Evolutionary conservation across 768 basidiomycete genomes (phyloP), one percentile per base, ranked within the genome.

Genomic region (Suillus subalutaceus): DNA sequence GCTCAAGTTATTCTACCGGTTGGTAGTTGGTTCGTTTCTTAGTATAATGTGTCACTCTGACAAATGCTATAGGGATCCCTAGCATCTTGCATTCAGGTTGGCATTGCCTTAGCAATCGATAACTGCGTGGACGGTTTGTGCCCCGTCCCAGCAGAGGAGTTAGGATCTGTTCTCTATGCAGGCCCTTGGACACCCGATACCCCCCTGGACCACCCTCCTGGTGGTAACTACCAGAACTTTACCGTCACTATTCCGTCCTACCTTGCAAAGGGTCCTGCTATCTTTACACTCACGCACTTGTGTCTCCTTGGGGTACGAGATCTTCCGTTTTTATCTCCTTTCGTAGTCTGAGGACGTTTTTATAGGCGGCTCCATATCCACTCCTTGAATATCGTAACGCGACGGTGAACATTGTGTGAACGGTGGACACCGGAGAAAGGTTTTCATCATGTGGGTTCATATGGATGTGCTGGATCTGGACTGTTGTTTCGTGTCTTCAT

Each of bases 221-320:
- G 68, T 15, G 75, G 73, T 32, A 70, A 13, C 63, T 77, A 77
- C 62, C 73, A 78, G 66, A 71, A 78, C 64, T 77, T 78, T 32
- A 67, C 70, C 16, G 16, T 77, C 18, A 68, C 67, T n/a, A 26
- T 76, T 4, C 10, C 69, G 0, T 0, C 15, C 4, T 68, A 60
- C n/a, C 20, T 66, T 48, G 1, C 52, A 1, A 0, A 60, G 15
- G 76, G 76, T 62, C 72, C 64, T 35, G 74, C 76, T 40, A 67
- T 76, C 46, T 74, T 77, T 57, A 74, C 74, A 9, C 63, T 76
- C 66, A 75, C 73, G 0, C 76, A 76, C 38, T 64, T 75, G 13
- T 73, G 76, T 65, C 65, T 77, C 65, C 63, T 77, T 38, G 76
- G 76, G 66, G 63, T 67, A 64, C 18, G 35, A 37, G 48, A 6